phyloP scores from a whole-genome alignment of 2,329 filamentous ascomycete species.

The Monosporascus sp. region DNA sequence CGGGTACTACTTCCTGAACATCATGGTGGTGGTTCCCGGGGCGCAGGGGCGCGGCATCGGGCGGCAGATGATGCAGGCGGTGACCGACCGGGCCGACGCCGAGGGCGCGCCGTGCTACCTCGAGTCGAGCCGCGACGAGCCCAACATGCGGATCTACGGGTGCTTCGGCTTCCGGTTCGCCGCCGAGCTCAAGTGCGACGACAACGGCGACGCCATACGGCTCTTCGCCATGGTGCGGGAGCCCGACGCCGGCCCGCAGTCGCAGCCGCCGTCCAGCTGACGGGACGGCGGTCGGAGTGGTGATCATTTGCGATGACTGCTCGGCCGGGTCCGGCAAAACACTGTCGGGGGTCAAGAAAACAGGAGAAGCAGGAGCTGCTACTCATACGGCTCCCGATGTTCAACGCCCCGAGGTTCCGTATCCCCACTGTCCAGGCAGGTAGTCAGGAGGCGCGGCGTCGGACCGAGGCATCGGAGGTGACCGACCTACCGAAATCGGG shows the following conservation, averaged over 20 bases:
- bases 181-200: conserved; percentile 58
- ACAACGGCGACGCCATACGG: conserved; percentile 51
- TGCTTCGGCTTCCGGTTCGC: conserved; percentile 62
- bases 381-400: no score
- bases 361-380: no score
- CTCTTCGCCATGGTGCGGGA: conserved; percentile 45
- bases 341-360: no score
- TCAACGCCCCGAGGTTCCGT: no score
- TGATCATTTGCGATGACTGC: no score
- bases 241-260: conserved; percentile 19
- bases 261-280: conserved; percentile 5
- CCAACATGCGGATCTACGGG: conserved; percentile 67
- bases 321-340: no score
- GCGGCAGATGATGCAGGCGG: conserved; percentile 56
- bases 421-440: no score
- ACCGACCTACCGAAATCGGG: no score
- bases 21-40: conserved; percentile 62
- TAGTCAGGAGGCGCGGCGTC: no score
- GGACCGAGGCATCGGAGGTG: no score
- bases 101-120: conserved; percentile 64
- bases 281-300: no score
- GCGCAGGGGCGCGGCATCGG: conserved; percentile 64
- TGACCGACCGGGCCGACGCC: conserved; percentile 57
- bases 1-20: conserved; percentile 74
- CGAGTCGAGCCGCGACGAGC: conserved; percentile 62